A percentile compares a stretch with the other conserved stretches of the same genome.
phyloP scores from a whole-genome alignment of 2,329 filamentous ascomycete genomes.

The Arthroderma sp. region DNA sequence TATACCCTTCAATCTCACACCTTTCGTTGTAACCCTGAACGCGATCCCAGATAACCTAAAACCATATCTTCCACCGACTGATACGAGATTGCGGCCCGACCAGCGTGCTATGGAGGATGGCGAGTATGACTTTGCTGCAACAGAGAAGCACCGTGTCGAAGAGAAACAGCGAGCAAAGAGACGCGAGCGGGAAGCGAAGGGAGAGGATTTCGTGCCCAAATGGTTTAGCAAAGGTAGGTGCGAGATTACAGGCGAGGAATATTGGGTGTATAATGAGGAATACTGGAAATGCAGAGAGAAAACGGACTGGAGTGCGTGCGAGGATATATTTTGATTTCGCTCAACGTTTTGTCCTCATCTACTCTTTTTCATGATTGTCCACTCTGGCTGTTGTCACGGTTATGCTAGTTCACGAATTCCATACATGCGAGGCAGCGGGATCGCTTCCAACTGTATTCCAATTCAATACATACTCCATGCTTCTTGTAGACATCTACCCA shows the following conservation, averaged over 20 bases:
- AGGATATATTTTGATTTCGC: constrained; percentile 53
- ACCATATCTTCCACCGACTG: constrained; percentile 73
- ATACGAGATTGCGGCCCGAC: constrained; percentile 83
- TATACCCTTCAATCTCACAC: constrained; percentile 94
- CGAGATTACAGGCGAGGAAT: constrained; percentile 71
- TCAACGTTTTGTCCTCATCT: too few relatives aligned
- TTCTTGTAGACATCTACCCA: too few relatives aligned
- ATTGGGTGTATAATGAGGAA: constrained; percentile 76
- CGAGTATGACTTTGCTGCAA: constrained; percentile 85
- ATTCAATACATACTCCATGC: too few relatives aligned
- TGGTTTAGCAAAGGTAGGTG: constrained; percentile 71
- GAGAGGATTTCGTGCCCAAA: constrained; percentile 67
- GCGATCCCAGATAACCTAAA: constrained; percentile 71
- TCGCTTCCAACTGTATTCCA: too few relatives aligned
- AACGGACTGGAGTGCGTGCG: constrained; percentile 54
- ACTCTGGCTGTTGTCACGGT: too few relatives aligned
- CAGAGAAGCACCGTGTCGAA: constrained; percentile 88
- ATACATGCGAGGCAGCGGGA: too few relatives aligned
- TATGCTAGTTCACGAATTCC: too few relatives aligned
- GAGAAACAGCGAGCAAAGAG: constrained; percentile 74
- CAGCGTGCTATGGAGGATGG: constrained; percentile 98
- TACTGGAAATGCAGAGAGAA: constrained; percentile 66
- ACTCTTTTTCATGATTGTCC: too few relatives aligned
- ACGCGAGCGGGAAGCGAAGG: constrained; percentile 56
- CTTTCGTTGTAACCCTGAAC: constrained; percentile 90